Percentiles rank a stretch among this genome's conserved stretches.
phyloP scores from a whole-genome alignment of 495 filamentous ascomycete genomes.

The Annulohypoxylon nitens region DNA sequence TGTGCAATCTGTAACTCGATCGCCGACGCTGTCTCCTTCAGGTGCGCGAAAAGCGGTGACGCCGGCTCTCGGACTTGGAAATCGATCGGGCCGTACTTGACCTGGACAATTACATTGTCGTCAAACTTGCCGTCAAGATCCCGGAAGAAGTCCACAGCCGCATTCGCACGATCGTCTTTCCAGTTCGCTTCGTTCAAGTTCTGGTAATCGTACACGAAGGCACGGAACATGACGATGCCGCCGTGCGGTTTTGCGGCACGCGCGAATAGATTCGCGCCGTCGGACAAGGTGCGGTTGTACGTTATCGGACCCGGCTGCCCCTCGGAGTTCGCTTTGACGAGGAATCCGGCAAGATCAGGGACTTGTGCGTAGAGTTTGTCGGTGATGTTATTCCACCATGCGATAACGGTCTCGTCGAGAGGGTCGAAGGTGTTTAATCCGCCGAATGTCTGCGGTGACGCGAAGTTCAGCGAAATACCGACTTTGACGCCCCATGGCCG shows the following conservation, averaged over 20 bases:
- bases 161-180: conserved; percentile 77
- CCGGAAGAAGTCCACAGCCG: conserved; percentile 76
- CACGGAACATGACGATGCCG: conserved; percentile 79
- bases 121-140: conserved; percentile 74
- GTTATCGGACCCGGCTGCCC: conserved; percentile 77
- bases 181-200: conserved; percentile 67
- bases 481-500: conserved; percentile 76
- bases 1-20: conserved; percentile 77
- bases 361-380: conserved; percentile 69
- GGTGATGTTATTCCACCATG: conserved; percentile 73
- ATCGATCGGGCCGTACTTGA: conserved; percentile 82
- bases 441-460: conserved; percentile 70
- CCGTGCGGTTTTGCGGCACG: conserved; percentile 69
- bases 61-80: conserved; percentile 80
- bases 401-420: conserved; percentile 68
- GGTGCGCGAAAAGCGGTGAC: conserved; percentile 77
- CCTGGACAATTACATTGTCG: conserved; percentile 77
- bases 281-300: conserved; percentile 76
- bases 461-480: conserved; percentile 76
- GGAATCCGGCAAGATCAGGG: conserved; percentile 76
- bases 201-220: conserved; percentile 76
- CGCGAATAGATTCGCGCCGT: conserved; percentile 79
- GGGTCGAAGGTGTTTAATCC: conserved; percentile 74
- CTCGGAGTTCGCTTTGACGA: conserved; percentile 81
- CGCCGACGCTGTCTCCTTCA: conserved; percentile 68